Percentiles rank a stretch among this genome's conserved stretches.
Conservation (phyloP, 2,329 filamentous ascomycete species). For the Ophiostoma novo-ulmi region DNA sequence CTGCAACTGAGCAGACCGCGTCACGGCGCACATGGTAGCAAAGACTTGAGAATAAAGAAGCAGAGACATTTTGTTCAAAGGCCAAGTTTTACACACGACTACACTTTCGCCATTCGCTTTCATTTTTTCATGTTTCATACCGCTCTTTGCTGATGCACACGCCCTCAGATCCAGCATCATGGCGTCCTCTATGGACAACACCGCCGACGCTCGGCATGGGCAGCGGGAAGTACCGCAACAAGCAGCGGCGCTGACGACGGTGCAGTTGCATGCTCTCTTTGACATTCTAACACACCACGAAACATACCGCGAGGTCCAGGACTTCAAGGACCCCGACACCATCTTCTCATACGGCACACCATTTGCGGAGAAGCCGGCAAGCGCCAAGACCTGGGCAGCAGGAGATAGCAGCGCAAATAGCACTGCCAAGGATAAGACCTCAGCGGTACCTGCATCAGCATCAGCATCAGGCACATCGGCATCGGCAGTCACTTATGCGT, state of each 20-base stretch:
- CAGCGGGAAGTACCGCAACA: neutral
- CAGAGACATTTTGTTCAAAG: neutral
- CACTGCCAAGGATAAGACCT: conserved; percentile 9
- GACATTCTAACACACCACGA: conserved; percentile 57
- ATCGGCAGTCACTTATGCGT: conserved; percentile 27
- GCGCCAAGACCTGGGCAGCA: neutral
- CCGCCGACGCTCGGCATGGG: neutral
- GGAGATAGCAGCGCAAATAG: conserved; percentile 1
- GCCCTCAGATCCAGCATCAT: neutral
- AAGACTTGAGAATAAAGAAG: neutral
- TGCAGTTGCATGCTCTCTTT: conserved; percentile 50
- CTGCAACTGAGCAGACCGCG: neutral
- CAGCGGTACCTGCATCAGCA: neutral
- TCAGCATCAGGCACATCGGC: neutral
- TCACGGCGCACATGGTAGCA: neutral
- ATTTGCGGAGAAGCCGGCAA: conserved; percentile 42
- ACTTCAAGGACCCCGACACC: conserved; percentile 60
- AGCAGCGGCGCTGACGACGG: conserved; percentile 27
- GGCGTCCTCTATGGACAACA: neutral
- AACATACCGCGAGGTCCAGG: conserved; percentile 63
- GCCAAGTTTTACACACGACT: neutral
- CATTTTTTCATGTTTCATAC: neutral
- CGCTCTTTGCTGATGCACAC: neutral
- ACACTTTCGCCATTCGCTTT: neutral
- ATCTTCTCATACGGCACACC: conserved; percentile 66